These are phyloP conservation scores for Suhomyces bokatorum DNA, from an alignment of 1,139 yeast species.

Conservation along the genomic window DNA sequence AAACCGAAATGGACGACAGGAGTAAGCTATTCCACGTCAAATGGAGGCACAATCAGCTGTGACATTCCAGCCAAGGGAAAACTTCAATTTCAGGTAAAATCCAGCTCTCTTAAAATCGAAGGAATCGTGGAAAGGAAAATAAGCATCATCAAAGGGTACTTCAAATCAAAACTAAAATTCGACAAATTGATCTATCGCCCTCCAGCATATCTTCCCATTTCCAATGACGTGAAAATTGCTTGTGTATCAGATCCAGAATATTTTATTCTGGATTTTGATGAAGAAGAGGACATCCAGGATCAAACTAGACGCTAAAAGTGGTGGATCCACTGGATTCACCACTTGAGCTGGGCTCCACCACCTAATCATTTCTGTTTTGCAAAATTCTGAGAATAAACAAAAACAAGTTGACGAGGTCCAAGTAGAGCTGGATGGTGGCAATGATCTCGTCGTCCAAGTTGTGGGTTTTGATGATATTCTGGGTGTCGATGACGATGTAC, in stretches of 20 bases:
- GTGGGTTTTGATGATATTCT: slow-evolving; percentile 72
- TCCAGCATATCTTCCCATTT: slow-evolving; percentile 12
- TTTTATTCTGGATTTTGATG: not conserved
- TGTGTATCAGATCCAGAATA: slow-evolving; percentile 27
- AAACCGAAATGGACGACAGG: slow-evolving; percentile 18
- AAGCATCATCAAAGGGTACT: slow-evolving; percentile 6
- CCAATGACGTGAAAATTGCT: slow-evolving; percentile 22
- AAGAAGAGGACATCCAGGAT: not conserved
- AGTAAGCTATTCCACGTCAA: slow-evolving; percentile 14
- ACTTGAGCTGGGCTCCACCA: too few species aligned
- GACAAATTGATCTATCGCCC: slow-evolving; percentile 16
- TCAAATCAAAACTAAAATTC: slow-evolving; percentile 9
- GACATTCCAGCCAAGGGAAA: slow-evolving; percentile 21
- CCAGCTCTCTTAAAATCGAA: slow-evolving; percentile 16
- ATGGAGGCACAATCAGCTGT: slow-evolving; percentile 26
- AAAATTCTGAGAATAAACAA: slow-evolving; percentile 72
- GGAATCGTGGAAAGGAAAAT: slow-evolving; percentile 21
- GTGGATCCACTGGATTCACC: too few species aligned
- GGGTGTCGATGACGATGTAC: slow-evolving; percentile 80
- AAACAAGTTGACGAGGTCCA: slow-evolving; percentile 82
- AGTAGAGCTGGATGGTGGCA: slow-evolving; percentile 73
- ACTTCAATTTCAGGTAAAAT: slow-evolving; percentile 26
- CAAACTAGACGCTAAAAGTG: not conserved
- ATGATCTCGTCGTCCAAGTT: slow-evolving; percentile 86
- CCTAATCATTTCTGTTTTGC: slow-evolving; percentile 45